Evolutionary conservation across 2,329 filamentous ascomycete species (phyloP).

Genomic region (Ceratocystis colombiana): DNA sequence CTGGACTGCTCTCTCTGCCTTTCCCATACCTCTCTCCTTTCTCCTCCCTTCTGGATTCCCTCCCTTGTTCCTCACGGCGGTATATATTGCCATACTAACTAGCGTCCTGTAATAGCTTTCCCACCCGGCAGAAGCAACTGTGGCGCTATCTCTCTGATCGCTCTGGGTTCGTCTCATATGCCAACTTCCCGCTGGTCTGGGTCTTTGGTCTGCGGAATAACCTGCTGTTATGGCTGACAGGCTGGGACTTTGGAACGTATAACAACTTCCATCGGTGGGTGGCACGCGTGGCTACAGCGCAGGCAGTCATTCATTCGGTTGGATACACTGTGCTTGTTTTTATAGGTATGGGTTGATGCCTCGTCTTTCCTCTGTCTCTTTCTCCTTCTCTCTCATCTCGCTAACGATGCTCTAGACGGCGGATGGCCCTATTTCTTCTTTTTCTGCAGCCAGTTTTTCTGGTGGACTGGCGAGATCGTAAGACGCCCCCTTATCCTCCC

Average conservation of each 20-base stretch:
- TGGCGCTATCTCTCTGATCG: slow-evolving; percentile 52
- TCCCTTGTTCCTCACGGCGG: background rate
- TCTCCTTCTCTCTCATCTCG: background rate
- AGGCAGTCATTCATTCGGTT: slow-evolving; percentile 53
- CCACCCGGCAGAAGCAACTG: slow-evolving; percentile 31
- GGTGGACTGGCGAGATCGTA: slow-evolving; percentile 42
- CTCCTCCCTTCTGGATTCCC: background rate
- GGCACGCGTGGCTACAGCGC: slow-evolving; percentile 50
- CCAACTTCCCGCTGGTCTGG: slow-evolving; percentile 55
- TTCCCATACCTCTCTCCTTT: background rate
- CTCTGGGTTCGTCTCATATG: slow-evolving; percentile 53
- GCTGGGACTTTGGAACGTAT: slow-evolving; percentile 58
- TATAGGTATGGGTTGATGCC: slow-evolving; percentile 29
- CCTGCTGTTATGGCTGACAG: slow-evolving; percentile 53
- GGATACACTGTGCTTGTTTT: slow-evolving; percentile 45
- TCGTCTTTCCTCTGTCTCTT: background rate
- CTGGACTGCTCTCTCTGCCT: background rate
- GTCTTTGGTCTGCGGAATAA: slow-evolving; percentile 60
- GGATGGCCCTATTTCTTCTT: slow-evolving; percentile 33
- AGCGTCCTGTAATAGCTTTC: slow-evolving; percentile 31
- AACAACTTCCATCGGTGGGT: slow-evolving; percentile 59
- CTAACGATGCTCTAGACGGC: slow-evolving; percentile 31
- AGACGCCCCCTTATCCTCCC: slow-evolving; percentile 27
- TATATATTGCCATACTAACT: background rate
- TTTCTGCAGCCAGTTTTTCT: slow-evolving; percentile 40